A percentile compares a stretch with the other conserved stretches of the same genome.
These are phyloP conservation scores for Pneumocystis carinii DNA, from an alignment of 1,139 yeast genomes.

Conservation along the genomic window DNA sequence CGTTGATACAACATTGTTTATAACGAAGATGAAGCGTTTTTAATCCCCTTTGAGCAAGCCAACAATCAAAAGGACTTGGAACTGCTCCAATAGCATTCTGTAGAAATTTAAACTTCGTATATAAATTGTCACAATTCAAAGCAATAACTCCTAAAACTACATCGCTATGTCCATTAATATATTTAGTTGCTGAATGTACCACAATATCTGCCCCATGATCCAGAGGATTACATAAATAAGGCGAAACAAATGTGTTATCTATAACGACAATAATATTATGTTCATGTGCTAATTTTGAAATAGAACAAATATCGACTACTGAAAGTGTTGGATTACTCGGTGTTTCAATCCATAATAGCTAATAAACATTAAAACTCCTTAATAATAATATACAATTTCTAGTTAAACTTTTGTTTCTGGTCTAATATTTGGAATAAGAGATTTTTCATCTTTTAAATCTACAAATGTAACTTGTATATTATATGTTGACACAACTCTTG, in stretches of 20 bases:
- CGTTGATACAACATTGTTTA: conserved; percentile 50
- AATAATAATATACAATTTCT: conserved; percentile 14
- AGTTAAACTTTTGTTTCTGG: not conserved
- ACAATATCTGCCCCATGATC: conserved; percentile 74
- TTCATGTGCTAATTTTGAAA: conserved; percentile 34
- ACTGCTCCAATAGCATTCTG: conserved; percentile 83
- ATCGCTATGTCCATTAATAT: conserved; percentile 85
- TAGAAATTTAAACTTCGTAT: conserved; percentile 54
- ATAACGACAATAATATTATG: conserved; percentile 48
- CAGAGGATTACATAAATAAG: conserved; percentile 79
- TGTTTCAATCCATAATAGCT: conserved; percentile 75
- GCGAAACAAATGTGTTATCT: conserved; percentile 89
- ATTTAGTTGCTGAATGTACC: conserved; percentile 79
- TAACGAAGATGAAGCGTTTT: conserved; percentile 76
- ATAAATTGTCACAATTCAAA: conserved; percentile 46
- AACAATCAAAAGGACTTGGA: conserved; percentile 80
- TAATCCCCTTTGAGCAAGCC: conserved; percentile 88
- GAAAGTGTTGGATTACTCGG: conserved; percentile 80
- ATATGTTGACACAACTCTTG: conserved; percentile 69
- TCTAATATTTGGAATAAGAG: conserved; percentile 20
- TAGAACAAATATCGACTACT: conserved; percentile 54
- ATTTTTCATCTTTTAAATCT: conserved; percentile 48
- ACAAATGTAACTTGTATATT: conserved; percentile 57
- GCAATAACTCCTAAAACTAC: conserved; percentile 79
- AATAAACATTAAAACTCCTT: not conserved